Base-by-base conservation (phyloP, 805 yeast genomes). In the Yarrowia divulgata region DNA sequence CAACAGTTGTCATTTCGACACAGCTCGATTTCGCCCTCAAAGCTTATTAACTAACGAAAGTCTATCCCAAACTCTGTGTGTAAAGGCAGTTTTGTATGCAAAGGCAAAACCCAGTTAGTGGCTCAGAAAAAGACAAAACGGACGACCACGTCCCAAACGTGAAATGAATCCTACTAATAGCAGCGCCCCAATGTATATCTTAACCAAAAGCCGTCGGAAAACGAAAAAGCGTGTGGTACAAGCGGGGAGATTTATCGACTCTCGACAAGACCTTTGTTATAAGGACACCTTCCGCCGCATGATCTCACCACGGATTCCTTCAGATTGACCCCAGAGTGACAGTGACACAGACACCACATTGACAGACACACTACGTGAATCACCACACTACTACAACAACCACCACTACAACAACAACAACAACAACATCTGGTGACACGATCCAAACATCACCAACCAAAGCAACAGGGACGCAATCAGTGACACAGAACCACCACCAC, bases 221-320 rank as follows among this genome's bases (percentile, higher is more conserved):
- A 55, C 62, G 46, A 55, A 55, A 55, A 55, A 55, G 46, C 18
- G 46, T 39, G 45, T 16, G 29, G 35, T 55, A 39, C 62, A 55
- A 55, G 62, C 62, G 62, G 62, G 62, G 62, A 55, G 45, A 55
- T 55, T 39, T 37, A 52, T 52, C 58, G 58, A 52, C 62, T 55
- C 62, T 13, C 29, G 29, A 46, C 29, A 23, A 23, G 29, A 23
- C 46, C 62, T 39, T 40, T 55, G 62, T 39, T 55, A 55, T 55
- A 55, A 55, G 62, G 46, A 40, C 34, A 13, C 10, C 18, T 37
- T 19, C 43, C 60, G 57, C 57, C 42, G 57, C 29, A 34, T 16
- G 19, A 50, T 50, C 8, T 34, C 37, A 23, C 29, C 29, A 23
- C 29, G 37, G 37, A 9, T n/a, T n/a, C n/a, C n/a, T n/a, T n/a